These are phyloP conservation scores for Gossypium turneri DNA, from an alignment of 345 rosid species.

Conservation along the genomic window DNA sequence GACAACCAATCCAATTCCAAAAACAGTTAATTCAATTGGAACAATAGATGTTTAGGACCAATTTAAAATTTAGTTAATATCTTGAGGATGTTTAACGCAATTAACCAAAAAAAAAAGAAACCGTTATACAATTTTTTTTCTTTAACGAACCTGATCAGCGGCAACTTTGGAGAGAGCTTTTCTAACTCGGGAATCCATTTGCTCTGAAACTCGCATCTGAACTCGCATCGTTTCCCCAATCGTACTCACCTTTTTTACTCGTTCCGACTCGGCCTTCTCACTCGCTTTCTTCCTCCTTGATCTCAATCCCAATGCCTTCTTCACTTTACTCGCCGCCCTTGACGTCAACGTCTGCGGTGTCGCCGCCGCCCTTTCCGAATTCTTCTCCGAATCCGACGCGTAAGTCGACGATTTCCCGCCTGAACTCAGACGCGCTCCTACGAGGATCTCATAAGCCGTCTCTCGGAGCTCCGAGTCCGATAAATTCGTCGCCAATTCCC, in stretches of 20 bases:
- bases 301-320: slow-evolving; percentile 89
- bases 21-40: too few relatives aligned
- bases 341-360: slow-evolving; percentile 49
- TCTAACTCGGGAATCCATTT: slow-evolving; percentile 73
- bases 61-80: not conserved
- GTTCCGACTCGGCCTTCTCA: slow-evolving; percentile 34
- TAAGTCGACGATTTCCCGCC: slow-evolving; percentile 62
- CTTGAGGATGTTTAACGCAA: not conserved
- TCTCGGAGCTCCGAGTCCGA: slow-evolving; percentile 77
- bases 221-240: slow-evolving; percentile 73
- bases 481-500: slow-evolving; percentile 41
- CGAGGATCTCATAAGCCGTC: slow-evolving; percentile 88
- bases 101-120: not conserved
- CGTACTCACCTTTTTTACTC: slow-evolving; percentile 47
- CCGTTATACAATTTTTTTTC: not conserved
- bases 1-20: too few relatives aligned
- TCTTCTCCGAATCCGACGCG: slow-evolving; percentile 48
- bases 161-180: slow-evolving; percentile 79
- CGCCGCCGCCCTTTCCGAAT: slow-evolving; percentile 19
- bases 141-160: slow-evolving; percentile 65
- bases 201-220: slow-evolving; percentile 83
- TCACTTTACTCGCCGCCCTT: slow-evolving; percentile 81
- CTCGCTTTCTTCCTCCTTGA: slow-evolving; percentile 32
- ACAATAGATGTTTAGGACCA: not conserved
- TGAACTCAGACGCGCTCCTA: slow-evolving; percentile 61